phyloP scores from a whole-genome alignment of 176 grass and related monocot genomes.

The Oryza meridionalis region DNA sequence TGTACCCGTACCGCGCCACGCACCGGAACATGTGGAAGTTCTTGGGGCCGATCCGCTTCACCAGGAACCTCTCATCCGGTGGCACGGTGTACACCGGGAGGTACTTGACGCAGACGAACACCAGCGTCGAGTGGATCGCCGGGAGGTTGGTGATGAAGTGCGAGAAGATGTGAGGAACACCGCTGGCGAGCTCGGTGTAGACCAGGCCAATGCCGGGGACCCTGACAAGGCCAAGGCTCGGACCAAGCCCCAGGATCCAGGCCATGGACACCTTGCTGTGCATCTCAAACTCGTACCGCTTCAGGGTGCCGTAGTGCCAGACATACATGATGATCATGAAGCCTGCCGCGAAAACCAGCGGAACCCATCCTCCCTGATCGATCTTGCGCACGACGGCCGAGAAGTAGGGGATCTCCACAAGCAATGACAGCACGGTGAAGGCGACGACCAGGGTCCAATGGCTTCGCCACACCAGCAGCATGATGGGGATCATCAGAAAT shows the following conservation, averaged over 20 bases:
- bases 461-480: conserved; percentile 87
- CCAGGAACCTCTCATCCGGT: conserved; percentile 59
- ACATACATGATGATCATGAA: conserved; percentile 78
- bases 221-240: conserved; percentile 76
- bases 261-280: conserved; percentile 92
- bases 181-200: conserved; percentile 69
- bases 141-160: conserved; percentile 94
- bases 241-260: conserved; percentile 78
- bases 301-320: conserved; percentile 80
- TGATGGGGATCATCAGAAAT: conserved; percentile 85
- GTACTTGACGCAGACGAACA: conserved; percentile 84
- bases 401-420: conserved; percentile 67
- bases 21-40: conserved; percentile 84
- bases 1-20: conserved; percentile 78
- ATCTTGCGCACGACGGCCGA: conserved; percentile 63
- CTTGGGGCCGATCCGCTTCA: conserved; percentile 66
- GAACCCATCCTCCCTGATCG: conserved; percentile 81
- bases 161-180: conserved; percentile 85
- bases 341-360: conserved; percentile 50
- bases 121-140: conserved; percentile 75
- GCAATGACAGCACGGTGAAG: conserved; percentile 55
- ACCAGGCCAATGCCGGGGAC: conserved; percentile 85
- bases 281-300: conserved; percentile 78
- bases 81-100: conserved; percentile 77
- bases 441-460: conserved; percentile 65